Base-by-base conservation (phyloP, 768 basidiomycete species). In the Lactarius trivialis region DNA sequence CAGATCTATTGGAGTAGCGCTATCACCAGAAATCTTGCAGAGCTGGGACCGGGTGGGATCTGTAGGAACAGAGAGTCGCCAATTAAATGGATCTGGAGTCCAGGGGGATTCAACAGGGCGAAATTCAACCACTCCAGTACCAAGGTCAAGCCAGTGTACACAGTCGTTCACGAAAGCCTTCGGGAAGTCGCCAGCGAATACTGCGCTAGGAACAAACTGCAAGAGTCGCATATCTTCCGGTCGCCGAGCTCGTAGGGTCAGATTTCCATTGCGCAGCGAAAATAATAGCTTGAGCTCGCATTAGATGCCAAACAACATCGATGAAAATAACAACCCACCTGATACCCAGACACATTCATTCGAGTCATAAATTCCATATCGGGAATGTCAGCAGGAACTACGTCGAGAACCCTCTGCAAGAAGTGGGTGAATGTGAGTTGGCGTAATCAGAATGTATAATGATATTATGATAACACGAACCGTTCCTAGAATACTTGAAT, bases 121-220 rank as follows among this genome's bases (percentile, higher is more conserved):
- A 28, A 77, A 73, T 59, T 75, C 74, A 14, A 75, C 58, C 7
- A 34, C 48, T 33, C 51, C 43, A 30, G 36, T 34, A 39, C 54
- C 41, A 30, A 74, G 24, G 37, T 72, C 50, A 55, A 77, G 63
- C 76, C 76, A 78, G 63, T 76, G 76, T 24, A 48, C 45, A 15
- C 2, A 48, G 45, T 48, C 12, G 14, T 48, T 24, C 2, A 48
- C 45, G 21, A 48, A 48, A 24, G 24, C 11, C 12, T 48, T 53
- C 5, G 76, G 76, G 3, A 77, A 62, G 61, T 77, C 76, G 9
- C 55, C 60, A 5, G 26, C 39, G n/a, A 78, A 66, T 30, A 65
- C 53, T 2, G 52, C 21, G 32, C 69, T 68, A 9, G 77, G 78
- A 62, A 79, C 69, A 12, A 77, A 64, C 58, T 79, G 56, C 12